Conservation (phyloP, 2,329 filamentous ascomycete species). For the Chaetoscypha palmicola region DNA sequence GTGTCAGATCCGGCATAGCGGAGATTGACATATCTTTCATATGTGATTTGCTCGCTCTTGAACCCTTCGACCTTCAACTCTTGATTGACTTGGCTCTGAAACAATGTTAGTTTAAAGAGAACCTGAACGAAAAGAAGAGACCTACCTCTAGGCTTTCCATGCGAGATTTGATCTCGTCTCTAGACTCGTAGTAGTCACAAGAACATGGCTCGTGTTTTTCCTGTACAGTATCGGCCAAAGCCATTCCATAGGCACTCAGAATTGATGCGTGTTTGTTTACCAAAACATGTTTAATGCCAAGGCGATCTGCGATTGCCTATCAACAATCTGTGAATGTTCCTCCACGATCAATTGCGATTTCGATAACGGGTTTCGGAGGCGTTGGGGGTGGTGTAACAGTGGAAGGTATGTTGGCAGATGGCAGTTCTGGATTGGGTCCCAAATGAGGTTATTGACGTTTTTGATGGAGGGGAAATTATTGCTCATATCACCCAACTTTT, state of each 20-base stretch:
- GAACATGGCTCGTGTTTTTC: conserved; percentile 66
- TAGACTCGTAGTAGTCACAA: neutral
- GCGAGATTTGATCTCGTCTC: neutral
- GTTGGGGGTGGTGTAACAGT: conserved; percentile 3
- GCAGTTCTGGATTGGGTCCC: neutral
- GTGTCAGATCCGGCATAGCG: conserved; percentile 83
- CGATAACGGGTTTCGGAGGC: conserved; percentile 2
- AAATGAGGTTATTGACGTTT: too few relatives aligned
- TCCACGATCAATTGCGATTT: conserved; percentile 39
- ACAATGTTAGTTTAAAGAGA: neutral
- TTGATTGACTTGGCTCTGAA: neutral
- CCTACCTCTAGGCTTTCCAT: neutral
- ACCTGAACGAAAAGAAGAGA: neutral
- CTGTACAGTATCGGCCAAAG: conserved; percentile 85
- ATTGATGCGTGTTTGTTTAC: conserved; percentile 83
- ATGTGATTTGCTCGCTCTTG: conserved; percentile 60
- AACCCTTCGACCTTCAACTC: conserved; percentile 63
- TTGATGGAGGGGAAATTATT: neutral
- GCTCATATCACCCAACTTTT: too few relatives aligned
- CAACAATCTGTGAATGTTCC: conserved; percentile 67
- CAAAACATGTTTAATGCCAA: conserved; percentile 80
- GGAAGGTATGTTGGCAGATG: conserved; percentile 5
- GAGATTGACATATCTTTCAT: conserved; percentile 89
- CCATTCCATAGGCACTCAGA: conserved; percentile 86
- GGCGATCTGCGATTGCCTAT: conserved; percentile 64